Base-by-base conservation (phyloP, 306 rosid genomes). In the Ormosia semicastrata region DNA sequence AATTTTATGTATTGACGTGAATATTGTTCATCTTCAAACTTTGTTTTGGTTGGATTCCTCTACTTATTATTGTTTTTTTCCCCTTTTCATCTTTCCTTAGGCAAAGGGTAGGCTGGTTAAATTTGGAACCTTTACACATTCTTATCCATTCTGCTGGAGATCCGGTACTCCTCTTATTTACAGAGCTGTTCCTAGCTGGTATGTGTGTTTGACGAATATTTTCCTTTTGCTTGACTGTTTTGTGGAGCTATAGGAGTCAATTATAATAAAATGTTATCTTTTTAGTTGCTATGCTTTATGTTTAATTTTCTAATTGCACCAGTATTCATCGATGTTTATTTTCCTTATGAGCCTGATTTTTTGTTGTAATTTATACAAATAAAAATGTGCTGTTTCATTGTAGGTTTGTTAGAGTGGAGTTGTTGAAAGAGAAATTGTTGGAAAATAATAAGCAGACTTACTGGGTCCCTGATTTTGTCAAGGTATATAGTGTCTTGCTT, bases 391-490 rank as follows among this genome's bases (percentile, higher is more conserved):
- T 43, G 24, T 65, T 67, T 85, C 8, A 58, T 50, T 77, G 50
- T 81, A 95, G 99, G 99, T 95, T 95, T 85, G 90, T 95, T 82
- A 91, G 86, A 70, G 99, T 95, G 79, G 99, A 95, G 81, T 77
- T 63, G 63, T 77, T 95, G 78, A 95, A 92, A 86, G 98, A 93
- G 63, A 69, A 92, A 78, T 86, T 95, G 87, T 82, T 95, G 83
- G 97, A 90, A 84, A 95, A 92, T 89, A 95, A 95, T 83, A 87
- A 81, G 87, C 87, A 92, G 86, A 93, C 99, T 8, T 90, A 87
- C 71, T 93, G 99, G 99, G 99, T 95, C 67, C 99, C 98, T 71
- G 98, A 95, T 83, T 95, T 95, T 87, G 99, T 95, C 65, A 95
- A 95, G 98, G 99, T 95, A 83, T 12, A 2, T 15, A 62, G n/a